Conservation (phyloP, 2,329 filamentous ascomycete species). For the Alternaria longipes region DNA sequence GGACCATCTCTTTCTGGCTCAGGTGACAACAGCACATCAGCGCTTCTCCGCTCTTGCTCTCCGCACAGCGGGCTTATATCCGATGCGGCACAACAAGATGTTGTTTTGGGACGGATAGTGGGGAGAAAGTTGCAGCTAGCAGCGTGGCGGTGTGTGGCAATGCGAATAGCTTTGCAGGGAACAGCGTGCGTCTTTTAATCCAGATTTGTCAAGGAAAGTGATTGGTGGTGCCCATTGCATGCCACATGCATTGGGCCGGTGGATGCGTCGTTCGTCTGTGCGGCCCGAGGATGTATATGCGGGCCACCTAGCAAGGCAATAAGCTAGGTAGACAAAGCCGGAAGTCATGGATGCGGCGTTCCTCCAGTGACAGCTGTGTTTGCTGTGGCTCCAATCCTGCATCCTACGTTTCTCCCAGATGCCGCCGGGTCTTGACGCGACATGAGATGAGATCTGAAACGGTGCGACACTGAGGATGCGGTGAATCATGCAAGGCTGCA, state of each 20-base stretch:
- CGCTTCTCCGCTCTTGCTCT: background rate
- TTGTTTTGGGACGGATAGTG: constrained; percentile 2
- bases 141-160: constrained; percentile 15
- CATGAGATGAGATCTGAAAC: constrained; percentile 24
- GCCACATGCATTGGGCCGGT: constrained; percentile 7
- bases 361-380: constrained; percentile 22
- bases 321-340: constrained; percentile 15
- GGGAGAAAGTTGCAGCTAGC: constrained; percentile 2
- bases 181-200: constrained; percentile 12
- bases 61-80: constrained; percentile 5
- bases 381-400: constrained; percentile 2
- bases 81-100: constrained; percentile 3
- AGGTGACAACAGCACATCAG: background rate
- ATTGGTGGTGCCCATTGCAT: constrained; percentile 9
- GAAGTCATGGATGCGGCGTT: constrained; percentile 23
- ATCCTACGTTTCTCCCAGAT: background rate
- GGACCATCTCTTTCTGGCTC: background rate
- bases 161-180: constrained; percentile 9
- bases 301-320: constrained; percentile 11
- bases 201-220: constrained; percentile 3
- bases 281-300: constrained; percentile 18
- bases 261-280: constrained; percentile 13
- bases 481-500: constrained; percentile 27
- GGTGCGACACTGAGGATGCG: constrained; percentile 19
- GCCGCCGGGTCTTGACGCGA: background rate